Percentiles rank a stretch among this genome's conserved stretches.
Evolutionary conservation across 352 stramenopile species (phyloP).

Genomic region (Phytophthora nicotianae): DNA sequence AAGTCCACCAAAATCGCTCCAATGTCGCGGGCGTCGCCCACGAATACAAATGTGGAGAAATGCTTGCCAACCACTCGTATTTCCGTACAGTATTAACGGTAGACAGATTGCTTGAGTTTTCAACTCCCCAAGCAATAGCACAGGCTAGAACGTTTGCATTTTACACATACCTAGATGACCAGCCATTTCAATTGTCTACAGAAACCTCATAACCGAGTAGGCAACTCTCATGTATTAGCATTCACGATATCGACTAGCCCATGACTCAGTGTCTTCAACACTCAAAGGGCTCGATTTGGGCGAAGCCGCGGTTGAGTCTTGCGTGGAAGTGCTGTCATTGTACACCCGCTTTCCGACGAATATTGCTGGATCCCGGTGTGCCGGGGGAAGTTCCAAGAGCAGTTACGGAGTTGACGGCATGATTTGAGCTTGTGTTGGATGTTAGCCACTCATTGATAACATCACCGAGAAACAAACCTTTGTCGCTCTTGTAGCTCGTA

Average conservation of each 20-base stretch:
- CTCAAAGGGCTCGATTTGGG: not conserved
- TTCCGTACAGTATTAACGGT: no score
- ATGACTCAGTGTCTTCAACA: not conserved
- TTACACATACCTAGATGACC: no score
- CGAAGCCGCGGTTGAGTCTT: not conserved
- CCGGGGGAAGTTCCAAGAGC: no score
- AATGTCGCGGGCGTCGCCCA: no score
- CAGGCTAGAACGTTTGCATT: no score
- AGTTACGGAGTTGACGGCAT: no score
- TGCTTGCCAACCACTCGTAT: no score
- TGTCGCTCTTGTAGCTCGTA: constrained; percentile 34
- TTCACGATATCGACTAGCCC: not conserved
- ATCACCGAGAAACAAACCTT: constrained; percentile 30
- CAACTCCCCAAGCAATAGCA: no score
- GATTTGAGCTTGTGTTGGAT: constrained; percentile 33
- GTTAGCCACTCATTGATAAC: constrained; percentile 41
- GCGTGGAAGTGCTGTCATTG: not conserved
- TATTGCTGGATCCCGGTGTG: not conserved
- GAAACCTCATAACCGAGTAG: no score
- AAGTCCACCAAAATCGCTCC: not conserved
- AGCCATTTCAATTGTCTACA: no score
- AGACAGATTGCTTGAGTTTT: no score
- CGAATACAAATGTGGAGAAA: no score
- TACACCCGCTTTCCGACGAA: not conserved
- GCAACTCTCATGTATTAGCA: not conserved